Evolutionary conservation across 306 rosid species (phyloP), one percentile per base, ranked within the genome.

Genomic region (Castanospermum australe): DNA sequence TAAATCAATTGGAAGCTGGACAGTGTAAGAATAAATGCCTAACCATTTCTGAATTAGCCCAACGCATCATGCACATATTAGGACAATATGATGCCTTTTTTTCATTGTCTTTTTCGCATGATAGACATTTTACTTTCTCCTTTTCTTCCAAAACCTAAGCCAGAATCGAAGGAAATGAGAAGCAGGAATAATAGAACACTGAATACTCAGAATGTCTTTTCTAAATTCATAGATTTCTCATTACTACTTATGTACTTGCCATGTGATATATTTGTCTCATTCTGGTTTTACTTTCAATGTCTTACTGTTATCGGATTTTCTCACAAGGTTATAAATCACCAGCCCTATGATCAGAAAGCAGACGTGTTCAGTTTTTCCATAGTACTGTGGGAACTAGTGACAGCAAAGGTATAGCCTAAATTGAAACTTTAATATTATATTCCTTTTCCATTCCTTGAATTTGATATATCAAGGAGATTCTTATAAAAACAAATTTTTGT

Each of bases 381-480:
- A 81, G 99, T 96, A 65, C 86, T 96, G 48, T 96, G 99, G 99
- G 99, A 96, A 89, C 91, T 96, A 56, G 90, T 93, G 83, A 93
- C 99, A 56, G 98, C 94, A 60, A 93, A 96, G 97, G 99, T 93
- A 81, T 71, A 75, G 22, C 79, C 66, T 59, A 73, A 75, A 48
- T 9, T 84, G 39, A 15, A 71, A 28, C 6, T 17, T 25, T 35
- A 39, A 12, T 59, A 72, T 21, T 22, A n/a, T 75, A 73, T 59
- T 62, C 39, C 33, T 13, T 75, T 57, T 54, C 21, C 11, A 7
- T 66, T 66, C 25, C 8, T 33, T 76, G 71, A 55, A 70, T 22
- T 82, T 12, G 18, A 21, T 57, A 69, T 57, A 11, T 9, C 30
- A 42, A 51, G 48, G 28, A 17, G 52, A 63, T 67, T 61, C 13